Evolutionary conservation across 2,329 filamentous ascomycete species (phyloP).

Genomic region (Cercospora nicotianae): DNA sequence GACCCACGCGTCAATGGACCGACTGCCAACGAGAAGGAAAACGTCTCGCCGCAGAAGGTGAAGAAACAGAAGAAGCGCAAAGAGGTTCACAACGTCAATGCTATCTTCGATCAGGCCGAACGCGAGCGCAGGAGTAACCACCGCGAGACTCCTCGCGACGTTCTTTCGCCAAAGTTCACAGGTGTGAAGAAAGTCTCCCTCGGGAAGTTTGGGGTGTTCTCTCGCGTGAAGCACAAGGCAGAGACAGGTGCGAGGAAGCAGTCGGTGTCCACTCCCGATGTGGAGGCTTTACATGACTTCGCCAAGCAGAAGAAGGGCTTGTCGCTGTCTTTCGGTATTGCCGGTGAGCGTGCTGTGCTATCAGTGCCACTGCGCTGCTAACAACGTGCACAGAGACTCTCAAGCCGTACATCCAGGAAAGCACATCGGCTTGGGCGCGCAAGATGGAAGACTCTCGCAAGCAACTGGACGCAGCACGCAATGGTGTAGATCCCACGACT

Average conservation of each 20-base stretch:
- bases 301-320: not conserved
- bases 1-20: not conserved
- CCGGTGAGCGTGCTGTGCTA: conserved; percentile 7
- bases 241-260: conserved; percentile 12
- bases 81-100: conserved; percentile 18
- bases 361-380: not conserved
- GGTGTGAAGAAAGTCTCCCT: conserved; percentile 17
- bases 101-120: conserved; percentile 21
- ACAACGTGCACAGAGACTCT: conserved; percentile 6
- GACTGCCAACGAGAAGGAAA: conserved; percentile 16
- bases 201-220: conserved; percentile 14
- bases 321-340: not conserved
- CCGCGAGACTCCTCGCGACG: not conserved
- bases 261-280: conserved; percentile 12
- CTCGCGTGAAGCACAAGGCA: not conserved
- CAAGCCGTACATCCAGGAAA: conserved; percentile 14
- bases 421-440: not conserved
- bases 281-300: not conserved
- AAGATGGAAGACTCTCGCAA: conserved; percentile 10
- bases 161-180: conserved; percentile 14
- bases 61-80: conserved; percentile 15
- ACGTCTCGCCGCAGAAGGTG: conserved; percentile 14
- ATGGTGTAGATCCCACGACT: conserved; percentile 24
- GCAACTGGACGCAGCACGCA: conserved; percentile 24
- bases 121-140: not conserved